Evolutionary conservation across 805 yeast genomes (phyloP).

Genomic region (Dipodascus albidus): DNA sequence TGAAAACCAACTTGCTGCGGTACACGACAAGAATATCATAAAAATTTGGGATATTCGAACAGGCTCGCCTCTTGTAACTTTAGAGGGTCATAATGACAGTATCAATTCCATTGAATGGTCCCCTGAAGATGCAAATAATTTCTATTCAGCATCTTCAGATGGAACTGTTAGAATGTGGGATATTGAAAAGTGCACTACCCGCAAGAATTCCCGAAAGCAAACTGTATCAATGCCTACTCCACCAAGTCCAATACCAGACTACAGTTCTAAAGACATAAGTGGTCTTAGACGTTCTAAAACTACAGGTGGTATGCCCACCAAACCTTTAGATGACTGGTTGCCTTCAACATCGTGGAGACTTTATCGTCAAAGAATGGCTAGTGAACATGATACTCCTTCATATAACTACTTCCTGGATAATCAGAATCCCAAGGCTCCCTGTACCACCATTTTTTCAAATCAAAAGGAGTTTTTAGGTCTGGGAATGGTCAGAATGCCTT

Average conservation of each 20-base stretch:
- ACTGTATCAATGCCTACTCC: neutral
- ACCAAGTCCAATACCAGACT: neutral
- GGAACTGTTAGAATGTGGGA: conserved; percentile 63
- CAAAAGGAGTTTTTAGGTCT: neutral
- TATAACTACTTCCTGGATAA: neutral
- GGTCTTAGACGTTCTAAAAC: neutral
- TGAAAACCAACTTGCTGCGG: conserved; percentile 52
- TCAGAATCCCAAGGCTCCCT: neutral
- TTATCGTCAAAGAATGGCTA: neutral
- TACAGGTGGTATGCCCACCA: neutral
- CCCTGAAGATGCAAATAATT: conserved; percentile 23
- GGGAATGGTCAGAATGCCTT: neutral
- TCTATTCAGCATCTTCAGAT: conserved; percentile 51
- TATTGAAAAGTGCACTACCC: conserved; percentile 28
- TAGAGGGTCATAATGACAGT: conserved; percentile 44
- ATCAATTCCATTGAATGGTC: conserved; percentile 57
- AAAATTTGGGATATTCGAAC: conserved; percentile 70
- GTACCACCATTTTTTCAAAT: neutral
- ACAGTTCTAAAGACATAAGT: neutral
- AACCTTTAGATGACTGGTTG: neutral
- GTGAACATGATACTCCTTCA: neutral
- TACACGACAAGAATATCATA: conserved; percentile 42
- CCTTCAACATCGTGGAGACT: neutral
- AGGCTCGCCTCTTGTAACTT: conserved; percentile 37
- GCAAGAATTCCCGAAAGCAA: neutral